Evolutionary conservation across 208 protist species (phyloP), one percentile per base, ranked within the genome.

Genomic region (Leishmania arabica): DNA sequence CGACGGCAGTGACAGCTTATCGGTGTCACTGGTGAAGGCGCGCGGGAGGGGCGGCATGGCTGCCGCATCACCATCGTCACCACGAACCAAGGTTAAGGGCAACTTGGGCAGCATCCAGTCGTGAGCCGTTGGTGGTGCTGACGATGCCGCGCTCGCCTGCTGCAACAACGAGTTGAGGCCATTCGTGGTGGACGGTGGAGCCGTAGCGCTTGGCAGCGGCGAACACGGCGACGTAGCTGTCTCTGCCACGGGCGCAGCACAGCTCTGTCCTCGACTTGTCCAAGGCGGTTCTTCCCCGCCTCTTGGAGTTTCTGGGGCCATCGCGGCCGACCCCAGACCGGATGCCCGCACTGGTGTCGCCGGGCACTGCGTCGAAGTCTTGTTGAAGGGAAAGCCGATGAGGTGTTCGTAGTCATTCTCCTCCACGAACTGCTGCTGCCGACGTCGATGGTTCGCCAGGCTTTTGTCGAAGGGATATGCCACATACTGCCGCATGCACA

Each of bases 391-490:
- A 64, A 91, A 91, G 70, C 77, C 42, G 42, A 94, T 86, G 42
- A 95, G 85, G 21, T 83, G 66, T 68, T 95, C 88, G 69, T 94
- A 93, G 82, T 98, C 90, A 80, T 95, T 92, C n/a, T 90, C 84
- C 37, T 81, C 68, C 1, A 97, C 88, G 66, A 96, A 98, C 66
- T 84, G 84, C 34, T 77, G 82, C 80, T 98, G 95, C 74, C 93
- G 92, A 60, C 58, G 49, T 27, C 85, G 75, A 84, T 98, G 95
- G 21, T 77, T 77, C 45, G 86, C 88, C 31, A 98, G 84, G 56
- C 88, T 88, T 37, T 91, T 90, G 70, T 98, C 92, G 58, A 96
- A 96, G 0, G 93, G 93, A 82, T 94, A 97, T 1, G 93, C 93
- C 17, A 89, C 88, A 80, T 91, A 94, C 62, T 95, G 88, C 7